Evolutionary conservation across 352 stramenopile genomes (phyloP), one percentile per base, ranked within the genome.

Genomic region (Pythium utonaiense): DNA sequence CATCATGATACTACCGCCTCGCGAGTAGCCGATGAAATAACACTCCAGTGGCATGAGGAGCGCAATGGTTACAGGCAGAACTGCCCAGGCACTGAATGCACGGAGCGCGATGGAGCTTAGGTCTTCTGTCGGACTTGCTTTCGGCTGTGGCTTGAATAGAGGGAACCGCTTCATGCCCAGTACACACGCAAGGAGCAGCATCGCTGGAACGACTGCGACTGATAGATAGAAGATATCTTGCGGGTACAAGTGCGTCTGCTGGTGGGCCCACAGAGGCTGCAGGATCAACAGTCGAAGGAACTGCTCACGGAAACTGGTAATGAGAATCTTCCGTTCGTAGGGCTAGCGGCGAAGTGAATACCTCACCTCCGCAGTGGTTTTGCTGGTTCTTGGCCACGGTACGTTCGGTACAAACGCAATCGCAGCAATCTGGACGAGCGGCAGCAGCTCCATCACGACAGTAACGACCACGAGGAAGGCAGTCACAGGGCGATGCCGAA

Each of bases 111-210:
- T 24, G 3, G 77, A 78, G 34, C 77, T 84, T 1, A 74, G 24
- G 36, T 86, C 75, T 64, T 91, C 81, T 19, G 57, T 28, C 6
- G 74, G 72, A n/a, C 67, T 64, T 3, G 30, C 57, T 44, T 65
- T 74, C 1, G 77, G 77, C 51, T 89, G 77, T 0, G 78, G 75
- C 51, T 89, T 89, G 58, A 89, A 89, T 24, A 90, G 45, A 10
- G 80, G 75, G 34, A 88, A 88, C 19, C 75, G 51, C 52, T 83
- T 83, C 16, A 53, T 31, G 1, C 80, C 78, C 2, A 85, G 48
- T 5, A 74, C 6, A 45, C 69, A 78, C 0, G 68, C 59, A 9
- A 74, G 0, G 1, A 78, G 4, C 6, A 85, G 55, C 10, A 70
- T 38, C 0, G 54, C 73, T 10, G 75, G 77, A 4, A 83, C 70